phyloP scores from a whole-genome alignment of 768 basidiomycete species.

The Podaxis sp. region DNA sequence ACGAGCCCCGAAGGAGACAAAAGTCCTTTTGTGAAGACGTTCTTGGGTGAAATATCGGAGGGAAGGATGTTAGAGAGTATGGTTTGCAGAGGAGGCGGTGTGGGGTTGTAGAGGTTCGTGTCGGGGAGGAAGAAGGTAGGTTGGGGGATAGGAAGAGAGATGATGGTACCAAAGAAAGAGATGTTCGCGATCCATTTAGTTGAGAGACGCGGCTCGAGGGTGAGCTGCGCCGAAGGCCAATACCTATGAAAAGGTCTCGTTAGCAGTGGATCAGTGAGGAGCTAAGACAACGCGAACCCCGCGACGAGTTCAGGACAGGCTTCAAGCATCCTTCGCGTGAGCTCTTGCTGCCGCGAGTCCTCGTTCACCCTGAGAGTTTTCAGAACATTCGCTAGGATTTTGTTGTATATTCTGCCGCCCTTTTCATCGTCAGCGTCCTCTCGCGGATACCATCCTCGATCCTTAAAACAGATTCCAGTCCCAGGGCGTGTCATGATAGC shows the following conservation, averaged over 20 bases:
- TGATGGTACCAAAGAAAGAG: constrained; percentile 74
- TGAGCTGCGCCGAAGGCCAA: constrained; percentile 67
- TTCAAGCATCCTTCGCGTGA: constrained; percentile 75
- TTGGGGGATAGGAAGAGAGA: constrained; percentile 73
- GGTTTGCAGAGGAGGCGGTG: constrained; percentile 69
- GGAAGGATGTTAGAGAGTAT: constrained; percentile 84
- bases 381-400: constrained; percentile 75
- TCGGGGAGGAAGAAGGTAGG: constrained; percentile 57
- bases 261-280: constrained; percentile 14
- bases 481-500: constrained; percentile 83
- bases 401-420: constrained; percentile 68
- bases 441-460: constrained; percentile 89
- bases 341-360: constrained; percentile 80
- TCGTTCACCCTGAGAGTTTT: constrained; percentile 84
- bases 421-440: constrained; percentile 46
- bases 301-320: constrained; percentile 87
- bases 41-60: constrained; percentile 64
- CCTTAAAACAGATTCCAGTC: constrained; percentile 82
- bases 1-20: constrained; percentile 73
- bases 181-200: constrained; percentile 93
- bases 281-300: constrained; percentile 43
- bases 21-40: constrained; percentile 79
- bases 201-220: constrained; percentile 83
- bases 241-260: constrained; percentile 45
- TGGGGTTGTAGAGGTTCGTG: constrained; percentile 55